Evolutionary conservation across 306 rosid genomes (phyloP).

Genomic region (Boehmeria nivea): DNA sequence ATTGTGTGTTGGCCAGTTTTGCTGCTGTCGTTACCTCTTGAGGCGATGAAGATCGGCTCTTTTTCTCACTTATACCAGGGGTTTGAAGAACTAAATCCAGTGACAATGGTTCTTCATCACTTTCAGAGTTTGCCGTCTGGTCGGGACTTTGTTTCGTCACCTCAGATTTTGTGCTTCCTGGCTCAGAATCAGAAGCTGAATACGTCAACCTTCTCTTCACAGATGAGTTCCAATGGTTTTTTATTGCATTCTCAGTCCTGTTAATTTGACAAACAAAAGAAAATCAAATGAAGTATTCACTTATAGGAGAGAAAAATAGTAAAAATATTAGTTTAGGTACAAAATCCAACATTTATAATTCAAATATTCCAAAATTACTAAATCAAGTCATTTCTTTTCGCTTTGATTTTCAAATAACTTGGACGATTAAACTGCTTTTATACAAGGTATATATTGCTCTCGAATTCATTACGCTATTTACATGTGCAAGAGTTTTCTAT

Average conservation of each 20-base stretch:
- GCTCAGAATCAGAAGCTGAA: background rate
- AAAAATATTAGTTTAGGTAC: too few relatives aligned
- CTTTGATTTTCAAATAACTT: too few relatives aligned
- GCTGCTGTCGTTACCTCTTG: background rate
- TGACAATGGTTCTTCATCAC: background rate
- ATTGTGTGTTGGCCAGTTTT: too few relatives aligned
- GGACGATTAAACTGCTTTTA: too few relatives aligned
- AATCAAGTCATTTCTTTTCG: too few relatives aligned
- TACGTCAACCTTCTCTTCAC: constrained; percentile 22
- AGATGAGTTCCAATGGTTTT: constrained; percentile 43
- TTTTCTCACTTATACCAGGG: background rate
- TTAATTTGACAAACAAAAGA: too few relatives aligned
- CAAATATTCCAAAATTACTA: too few relatives aligned
- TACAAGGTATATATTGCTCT: too few relatives aligned
- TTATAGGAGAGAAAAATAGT: too few relatives aligned
- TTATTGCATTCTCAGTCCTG: constrained; percentile 45
- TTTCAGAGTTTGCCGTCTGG: background rate
- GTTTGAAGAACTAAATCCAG: constrained; percentile 13
- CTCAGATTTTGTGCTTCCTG: background rate
- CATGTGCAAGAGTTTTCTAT: background rate
- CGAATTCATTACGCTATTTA: too few relatives aligned
- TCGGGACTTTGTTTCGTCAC: constrained; percentile 7
- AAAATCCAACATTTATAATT: too few relatives aligned
- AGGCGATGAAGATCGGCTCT: background rate
- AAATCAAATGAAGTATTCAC: too few relatives aligned